A percentile compares a stretch with the other conserved stretches of the same genome.
phyloP scores from a whole-genome alignment of 2,329 filamentous ascomycete species.

The Fonsecaea pugnacius region DNA sequence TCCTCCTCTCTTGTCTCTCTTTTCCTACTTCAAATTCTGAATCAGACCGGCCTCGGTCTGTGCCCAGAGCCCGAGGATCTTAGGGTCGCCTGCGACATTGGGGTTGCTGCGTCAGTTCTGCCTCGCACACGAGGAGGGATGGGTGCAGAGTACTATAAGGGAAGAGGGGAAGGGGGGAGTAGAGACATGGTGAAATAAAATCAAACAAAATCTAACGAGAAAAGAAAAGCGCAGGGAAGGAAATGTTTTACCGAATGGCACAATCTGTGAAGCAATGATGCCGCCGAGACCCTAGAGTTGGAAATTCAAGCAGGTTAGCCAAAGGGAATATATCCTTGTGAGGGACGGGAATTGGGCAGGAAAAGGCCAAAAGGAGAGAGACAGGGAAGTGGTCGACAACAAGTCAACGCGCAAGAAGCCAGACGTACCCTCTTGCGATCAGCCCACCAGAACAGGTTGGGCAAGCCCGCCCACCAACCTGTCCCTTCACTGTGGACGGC shows the following conservation, averaged over 20 bases:
- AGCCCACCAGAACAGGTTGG: constrained; percentile 67
- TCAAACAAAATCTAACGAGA: not conserved
- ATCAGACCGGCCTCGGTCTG: constrained; percentile 35
- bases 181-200: not conserved
- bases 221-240: not conserved
- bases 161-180: not conserved
- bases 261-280: constrained; percentile 37
- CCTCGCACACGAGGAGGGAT: not conserved
- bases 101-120: not conserved
- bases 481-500: constrained; percentile 60
- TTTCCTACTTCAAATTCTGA: constrained; percentile 23
- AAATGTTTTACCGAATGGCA: constrained; percentile 33
- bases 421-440: constrained; percentile 59
- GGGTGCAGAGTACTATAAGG: not conserved
- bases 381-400: not conserved
- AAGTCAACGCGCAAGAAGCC: not conserved
- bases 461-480: constrained; percentile 62
- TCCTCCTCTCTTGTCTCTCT: not conserved
- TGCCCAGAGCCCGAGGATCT: constrained; percentile 37
- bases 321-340: not conserved
- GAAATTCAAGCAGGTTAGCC: constrained; percentile 16
- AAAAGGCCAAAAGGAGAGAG: not conserved
- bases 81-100: constrained; percentile 29
- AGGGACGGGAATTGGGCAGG: not conserved
- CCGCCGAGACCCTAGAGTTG: constrained; percentile 35